Percentiles rank a stretch among this genome's conserved stretches.
Evolutionary conservation across 345 rosid genomes (phyloP).

Genomic region (Hibiscus trionum): DNA sequence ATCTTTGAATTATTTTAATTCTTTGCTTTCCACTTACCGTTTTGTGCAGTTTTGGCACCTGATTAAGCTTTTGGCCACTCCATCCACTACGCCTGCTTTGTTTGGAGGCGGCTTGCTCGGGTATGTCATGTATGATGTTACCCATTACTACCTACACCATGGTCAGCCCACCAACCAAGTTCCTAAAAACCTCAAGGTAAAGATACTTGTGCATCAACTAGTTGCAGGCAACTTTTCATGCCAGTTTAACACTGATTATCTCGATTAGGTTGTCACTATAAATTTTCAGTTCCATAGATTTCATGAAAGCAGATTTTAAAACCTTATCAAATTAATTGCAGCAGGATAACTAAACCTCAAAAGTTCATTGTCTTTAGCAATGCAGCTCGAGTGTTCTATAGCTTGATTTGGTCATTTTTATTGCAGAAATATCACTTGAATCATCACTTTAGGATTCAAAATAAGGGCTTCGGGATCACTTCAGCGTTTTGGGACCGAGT

Average conservation of each 20-base stretch:
- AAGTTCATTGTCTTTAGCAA: neutral
- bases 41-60: conserved; percentile 68
- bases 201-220: neutral
- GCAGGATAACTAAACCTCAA: neutral
- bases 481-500: conserved; percentile 83
- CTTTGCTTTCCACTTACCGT: neutral
- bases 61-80: conserved; percentile 48
- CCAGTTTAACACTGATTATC: neutral
- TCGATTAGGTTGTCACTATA: neutral
- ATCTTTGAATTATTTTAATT: neutral
- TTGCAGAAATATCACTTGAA: conserved; percentile 89
- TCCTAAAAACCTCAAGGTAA: conserved; percentile 78
- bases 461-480: conserved; percentile 85
- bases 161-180: conserved; percentile 65
- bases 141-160: conserved; percentile 96
- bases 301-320: too few relatives aligned
- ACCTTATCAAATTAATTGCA: neutral
- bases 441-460: conserved; percentile 87
- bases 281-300: neutral
- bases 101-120: conserved; percentile 92
- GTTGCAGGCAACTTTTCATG: neutral
- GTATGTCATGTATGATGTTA: conserved; percentile 83
- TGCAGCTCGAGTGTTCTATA: neutral
- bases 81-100: conserved; percentile 70
- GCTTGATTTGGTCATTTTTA: neutral